phyloP scores from a whole-genome alignment of 345 rosid species.

The Eutrema yunnanense region DNA sequence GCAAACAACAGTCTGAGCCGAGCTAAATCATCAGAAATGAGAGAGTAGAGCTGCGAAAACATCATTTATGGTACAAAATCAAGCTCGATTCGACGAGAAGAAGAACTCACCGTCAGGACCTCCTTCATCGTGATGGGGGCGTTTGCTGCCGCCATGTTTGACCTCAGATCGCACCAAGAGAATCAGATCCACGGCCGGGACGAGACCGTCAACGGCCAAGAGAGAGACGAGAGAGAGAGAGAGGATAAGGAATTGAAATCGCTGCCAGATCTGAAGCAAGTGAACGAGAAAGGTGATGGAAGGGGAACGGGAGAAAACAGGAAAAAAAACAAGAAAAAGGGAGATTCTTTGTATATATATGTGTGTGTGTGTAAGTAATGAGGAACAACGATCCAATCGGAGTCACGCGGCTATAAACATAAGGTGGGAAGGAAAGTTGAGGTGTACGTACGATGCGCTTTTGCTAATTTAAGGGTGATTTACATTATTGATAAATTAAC shows the following conservation, averaged over 20 bases:
- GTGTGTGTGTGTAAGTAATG: neutral
- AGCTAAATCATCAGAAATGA: conserved; percentile 4
- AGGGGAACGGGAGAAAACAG: neutral
- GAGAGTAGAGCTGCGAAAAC: neutral
- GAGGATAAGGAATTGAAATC: conserved; percentile 10
- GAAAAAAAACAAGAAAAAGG: neutral
- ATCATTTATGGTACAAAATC: neutral
- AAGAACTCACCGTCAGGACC: conserved; percentile 64
- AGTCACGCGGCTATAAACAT: neutral
- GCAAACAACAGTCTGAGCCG: neutral
- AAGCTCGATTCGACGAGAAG: conserved; percentile 15
- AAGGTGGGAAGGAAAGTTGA: neutral
- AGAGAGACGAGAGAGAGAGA: conserved; percentile 22
- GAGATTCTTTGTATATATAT: neutral
- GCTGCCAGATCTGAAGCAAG: conserved; percentile 42
- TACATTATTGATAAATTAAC: neutral
- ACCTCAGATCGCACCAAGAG: conserved; percentile 35
- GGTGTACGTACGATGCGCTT: neutral
- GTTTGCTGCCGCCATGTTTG: conserved; percentile 83
- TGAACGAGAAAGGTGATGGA: neutral
- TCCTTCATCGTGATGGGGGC: conserved; percentile 96
- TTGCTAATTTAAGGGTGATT: neutral
- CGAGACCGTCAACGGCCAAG: neutral
- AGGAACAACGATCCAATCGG: neutral
- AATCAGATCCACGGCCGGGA: conserved; percentile 36